These are phyloP conservation scores for Saccharomyces hybrid DNA, from an alignment of 1,139 yeast genomes.

Conservation along the genomic window DNA sequence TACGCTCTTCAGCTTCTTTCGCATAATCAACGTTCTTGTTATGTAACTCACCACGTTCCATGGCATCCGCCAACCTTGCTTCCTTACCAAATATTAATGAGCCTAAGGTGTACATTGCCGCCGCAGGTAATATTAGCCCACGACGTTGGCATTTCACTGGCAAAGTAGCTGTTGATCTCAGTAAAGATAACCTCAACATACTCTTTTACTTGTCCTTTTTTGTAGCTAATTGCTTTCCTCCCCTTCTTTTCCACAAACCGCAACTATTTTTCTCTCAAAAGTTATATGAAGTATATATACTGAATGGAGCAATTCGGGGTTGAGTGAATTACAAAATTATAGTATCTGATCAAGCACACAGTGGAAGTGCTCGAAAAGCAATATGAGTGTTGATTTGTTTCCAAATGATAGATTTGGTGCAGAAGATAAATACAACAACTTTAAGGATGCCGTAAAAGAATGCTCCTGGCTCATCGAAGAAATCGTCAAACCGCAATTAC, in stretches of 20 bases:
- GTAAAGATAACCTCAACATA: not conserved
- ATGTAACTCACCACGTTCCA: conserved; percentile 47
- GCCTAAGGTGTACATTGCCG: conserved; percentile 22
- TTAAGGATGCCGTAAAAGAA: conserved; percentile 15
- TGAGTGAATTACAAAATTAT: not conserved
- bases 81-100: conserved; percentile 40
- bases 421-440: conserved; percentile 7
- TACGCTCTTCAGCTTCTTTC: conserved; percentile 13
- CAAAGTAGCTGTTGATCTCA: not conserved
- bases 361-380: not conserved
- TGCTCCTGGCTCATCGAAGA: conserved; percentile 33
- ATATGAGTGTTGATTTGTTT: conserved; percentile 29
- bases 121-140: conserved; percentile 23
- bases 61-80: conserved; percentile 48
- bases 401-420: conserved; percentile 21
- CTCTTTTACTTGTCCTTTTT: not conserved
- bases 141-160: conserved; percentile 8
- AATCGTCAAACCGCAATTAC: conserved; percentile 34
- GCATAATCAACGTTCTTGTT: conserved; percentile 26
- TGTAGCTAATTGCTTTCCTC: not conserved
- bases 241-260: not conserved
- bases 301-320: not conserved
- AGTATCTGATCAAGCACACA: not conserved
- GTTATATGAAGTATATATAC: not conserved
- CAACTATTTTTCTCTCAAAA: not conserved